Evolutionary conservation across 75 land plant genomes (phyloP).

Genomic region (Chamaecyparis obtusa): DNA sequence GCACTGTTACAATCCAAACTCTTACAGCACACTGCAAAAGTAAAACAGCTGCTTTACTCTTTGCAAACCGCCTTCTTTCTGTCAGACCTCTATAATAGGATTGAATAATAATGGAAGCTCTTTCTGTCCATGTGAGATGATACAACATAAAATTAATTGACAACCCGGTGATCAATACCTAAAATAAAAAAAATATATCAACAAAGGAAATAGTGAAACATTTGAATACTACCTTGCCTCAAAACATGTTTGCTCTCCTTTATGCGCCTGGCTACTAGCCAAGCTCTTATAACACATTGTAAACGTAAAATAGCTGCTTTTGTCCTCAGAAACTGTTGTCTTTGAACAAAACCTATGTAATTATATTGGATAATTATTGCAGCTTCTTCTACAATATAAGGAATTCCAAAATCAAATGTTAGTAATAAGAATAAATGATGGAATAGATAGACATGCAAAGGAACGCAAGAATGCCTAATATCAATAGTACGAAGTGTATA

Average conservation of each 20-base stretch:
- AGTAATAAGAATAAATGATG: neutral
- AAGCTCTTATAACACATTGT: conserved; percentile 33
- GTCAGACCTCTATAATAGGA: conserved; percentile 25
- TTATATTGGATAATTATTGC: conserved; percentile 34
- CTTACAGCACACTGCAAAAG: conserved; percentile 28
- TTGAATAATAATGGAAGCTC: conserved; percentile 44
- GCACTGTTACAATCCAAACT: conserved; percentile 25
- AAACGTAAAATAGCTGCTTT: conserved; percentile 22
- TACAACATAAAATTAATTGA: neutral
- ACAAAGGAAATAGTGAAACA: neutral
- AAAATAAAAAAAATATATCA: neutral
- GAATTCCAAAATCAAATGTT: neutral
- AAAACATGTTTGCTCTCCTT: neutral
- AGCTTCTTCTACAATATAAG: conserved; percentile 29
- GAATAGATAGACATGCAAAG: neutral
- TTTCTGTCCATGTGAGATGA: neutral
- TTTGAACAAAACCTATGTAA: conserved; percentile 20
- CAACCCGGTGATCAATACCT: neutral
- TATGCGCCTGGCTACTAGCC: conserved; percentile 21
- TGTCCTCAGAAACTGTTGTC: conserved; percentile 29
- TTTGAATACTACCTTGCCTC: conserved; percentile 3
- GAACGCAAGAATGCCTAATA: neutral
- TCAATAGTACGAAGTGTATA: neutral
- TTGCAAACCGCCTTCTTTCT: conserved; percentile 25
- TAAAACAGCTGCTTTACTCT: conserved; percentile 23